Base-by-base conservation (phyloP, 805 yeast species). In the Kodamaea laetipori region DNA sequence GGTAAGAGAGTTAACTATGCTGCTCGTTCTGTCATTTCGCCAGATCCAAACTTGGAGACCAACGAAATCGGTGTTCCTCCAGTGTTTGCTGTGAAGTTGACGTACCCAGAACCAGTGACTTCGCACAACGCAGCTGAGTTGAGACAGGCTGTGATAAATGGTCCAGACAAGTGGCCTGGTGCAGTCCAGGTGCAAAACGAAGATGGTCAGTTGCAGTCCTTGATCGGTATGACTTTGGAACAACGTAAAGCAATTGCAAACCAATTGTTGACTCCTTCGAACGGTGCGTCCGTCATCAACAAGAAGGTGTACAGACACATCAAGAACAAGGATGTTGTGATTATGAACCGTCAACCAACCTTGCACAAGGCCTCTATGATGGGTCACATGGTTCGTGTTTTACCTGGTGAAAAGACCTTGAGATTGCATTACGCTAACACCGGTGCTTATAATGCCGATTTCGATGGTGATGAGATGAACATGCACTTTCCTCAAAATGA, bases 381-480 rank as follows among this genome's bases (percentile, higher is more conserved):
- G 99, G 99, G 99, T 54, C 99, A 94, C 69, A 87, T 84, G 61
- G 99, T 94, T 34, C 81, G 97, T 58, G 99, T 94, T 24, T 75
- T 94, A 55, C 99, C 98, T 4, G 96, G 96, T 47, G 99, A 94
- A 63, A 94, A 94, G 74, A 95, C 99, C 3, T 74, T 94, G 57
- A 81, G 99, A 61, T 74, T 94, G 66, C 99, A 94, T 66, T 94
- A 94, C 67, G 99, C 99, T 57, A 94, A 94, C 68, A 94, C 99
- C 35, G 97, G 97, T 70, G 97, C 99, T 34, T 94, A 92, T 70
- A 92, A 92, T 66, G 98, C 98, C 30, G 99, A 92, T 78, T 92
- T 94, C 58, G 99, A 92, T 70, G 99, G 99, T 76, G 99, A 92
- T 69, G 99, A 92, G 74, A 92, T 92, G 99, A 92, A 92, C 66